Percentiles rank a stretch among this genome's conserved stretches.
Conservation (phyloP, 1,139 yeast genomes). For the Starmera stellimalicola region DNA sequence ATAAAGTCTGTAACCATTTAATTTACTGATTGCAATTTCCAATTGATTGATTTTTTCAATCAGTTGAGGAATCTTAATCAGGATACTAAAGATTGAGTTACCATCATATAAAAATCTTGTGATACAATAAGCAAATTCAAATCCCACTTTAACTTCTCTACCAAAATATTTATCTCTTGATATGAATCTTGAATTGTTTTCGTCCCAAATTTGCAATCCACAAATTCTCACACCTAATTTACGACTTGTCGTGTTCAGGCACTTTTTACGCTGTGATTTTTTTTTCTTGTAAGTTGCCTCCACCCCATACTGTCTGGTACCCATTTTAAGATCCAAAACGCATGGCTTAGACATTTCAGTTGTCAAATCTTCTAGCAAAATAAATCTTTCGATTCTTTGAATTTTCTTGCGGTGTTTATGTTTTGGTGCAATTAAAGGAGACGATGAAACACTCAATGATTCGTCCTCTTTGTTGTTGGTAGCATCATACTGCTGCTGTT, state of each 20-base stretch:
- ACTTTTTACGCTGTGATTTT: slow-evolving; percentile 72
- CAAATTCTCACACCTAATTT: slow-evolving; percentile 85
- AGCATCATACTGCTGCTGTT: slow-evolving; percentile 1
- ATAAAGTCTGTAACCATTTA: slow-evolving; percentile 80
- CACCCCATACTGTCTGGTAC: slow-evolving; percentile 96
- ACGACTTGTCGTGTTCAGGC: slow-evolving; percentile 72
- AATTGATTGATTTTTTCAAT: slow-evolving; percentile 53
- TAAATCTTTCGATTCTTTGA: slow-evolving; percentile 66
- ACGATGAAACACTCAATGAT: slow-evolving; percentile 3
- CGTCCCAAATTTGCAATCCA: slow-evolving; percentile 86
- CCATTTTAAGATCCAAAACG: slow-evolving; percentile 94
- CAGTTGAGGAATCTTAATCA: slow-evolving; percentile 60
- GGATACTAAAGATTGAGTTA: slow-evolving; percentile 41
- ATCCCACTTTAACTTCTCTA: slow-evolving; percentile 62
- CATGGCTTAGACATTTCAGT: slow-evolving; percentile 77
- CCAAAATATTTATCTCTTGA: slow-evolving; percentile 91
- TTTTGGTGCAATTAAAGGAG: slow-evolving; percentile 5
- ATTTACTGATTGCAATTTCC: slow-evolving; percentile 39
- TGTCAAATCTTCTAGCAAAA: slow-evolving; percentile 86
- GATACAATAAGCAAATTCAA: slow-evolving; percentile 65
- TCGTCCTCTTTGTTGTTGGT: slow-evolving; percentile 6
- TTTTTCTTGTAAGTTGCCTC: slow-evolving; percentile 73
- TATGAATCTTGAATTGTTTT: slow-evolving; percentile 35
- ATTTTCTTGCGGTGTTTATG: slow-evolving; percentile 25
- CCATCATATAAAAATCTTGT: slow-evolving; percentile 81